Conservation (phyloP, 768 basidiomycete species). For the Lentinus brumalis region DNA sequence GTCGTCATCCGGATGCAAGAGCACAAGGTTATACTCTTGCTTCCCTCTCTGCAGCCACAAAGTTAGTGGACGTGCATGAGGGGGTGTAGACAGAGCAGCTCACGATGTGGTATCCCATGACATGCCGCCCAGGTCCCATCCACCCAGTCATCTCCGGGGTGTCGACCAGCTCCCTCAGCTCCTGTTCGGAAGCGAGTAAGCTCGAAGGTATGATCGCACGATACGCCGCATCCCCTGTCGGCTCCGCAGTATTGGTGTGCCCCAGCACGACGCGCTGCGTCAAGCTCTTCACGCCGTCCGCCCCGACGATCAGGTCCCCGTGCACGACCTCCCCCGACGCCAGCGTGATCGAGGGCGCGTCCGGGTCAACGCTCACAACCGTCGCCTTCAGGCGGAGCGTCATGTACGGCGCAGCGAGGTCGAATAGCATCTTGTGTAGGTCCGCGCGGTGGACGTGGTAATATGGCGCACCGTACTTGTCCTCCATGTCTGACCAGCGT, state of each 20-base stretch:
- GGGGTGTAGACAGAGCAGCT: slow-evolving; percentile 18
- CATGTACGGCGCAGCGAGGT: slow-evolving; percentile 35
- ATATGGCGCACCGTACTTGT: slow-evolving; percentile 41
- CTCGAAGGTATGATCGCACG: slow-evolving; percentile 52
- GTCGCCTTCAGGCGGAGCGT: slow-evolving; percentile 34
- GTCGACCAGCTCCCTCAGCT: slow-evolving; percentile 53
- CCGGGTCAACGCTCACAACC: slow-evolving; percentile 34
- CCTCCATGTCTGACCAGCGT: slow-evolving; percentile 35
- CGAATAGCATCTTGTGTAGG: slow-evolving; percentile 42
- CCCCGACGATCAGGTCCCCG: slow-evolving; percentile 41
- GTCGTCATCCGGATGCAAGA: slow-evolving; percentile 41
- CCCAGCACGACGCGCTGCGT: slow-evolving; percentile 53
- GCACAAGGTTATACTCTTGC: slow-evolving; percentile 39
- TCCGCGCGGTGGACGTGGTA: slow-evolving; percentile 47
- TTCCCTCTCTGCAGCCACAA: slow-evolving; percentile 31
- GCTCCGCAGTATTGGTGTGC: slow-evolving; percentile 40
- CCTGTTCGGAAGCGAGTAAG: slow-evolving; percentile 50
- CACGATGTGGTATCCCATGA: slow-evolving; percentile 50
- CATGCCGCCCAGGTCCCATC: slow-evolving; percentile 55
- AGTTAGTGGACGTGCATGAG: neutral
- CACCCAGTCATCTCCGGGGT: slow-evolving; percentile 55
- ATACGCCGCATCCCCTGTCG: slow-evolving; percentile 68
- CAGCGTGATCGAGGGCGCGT: slow-evolving; percentile 38
- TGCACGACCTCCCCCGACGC: slow-evolving; percentile 37
- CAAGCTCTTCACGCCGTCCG: slow-evolving; percentile 49